Conservation (phyloP, 2,329 filamentous ascomycete genomes). For the Cryphonectria nitschkei region DNA sequence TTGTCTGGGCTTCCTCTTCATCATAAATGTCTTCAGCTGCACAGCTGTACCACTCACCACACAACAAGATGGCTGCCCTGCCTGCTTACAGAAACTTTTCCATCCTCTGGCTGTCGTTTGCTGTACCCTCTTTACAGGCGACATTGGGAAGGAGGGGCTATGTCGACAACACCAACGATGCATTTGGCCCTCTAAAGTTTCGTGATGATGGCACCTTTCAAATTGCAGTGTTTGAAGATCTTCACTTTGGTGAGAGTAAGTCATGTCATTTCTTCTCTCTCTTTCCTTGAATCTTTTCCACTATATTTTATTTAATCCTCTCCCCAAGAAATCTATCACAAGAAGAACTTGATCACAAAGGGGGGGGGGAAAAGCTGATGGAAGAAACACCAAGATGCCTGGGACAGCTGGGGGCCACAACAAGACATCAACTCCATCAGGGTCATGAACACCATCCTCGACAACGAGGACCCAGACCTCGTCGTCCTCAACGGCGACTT, state of each 20-base stretch:
- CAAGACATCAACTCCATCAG: constrained; percentile 42
- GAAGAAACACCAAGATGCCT: constrained; percentile 42
- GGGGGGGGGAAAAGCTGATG: background rate
- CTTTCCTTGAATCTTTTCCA: background rate
- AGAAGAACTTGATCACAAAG: background rate
- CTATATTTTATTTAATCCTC: background rate
- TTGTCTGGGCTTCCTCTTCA: background rate
- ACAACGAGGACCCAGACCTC: constrained; percentile 45
- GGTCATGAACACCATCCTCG: constrained; percentile 42
- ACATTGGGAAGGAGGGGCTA: background rate
- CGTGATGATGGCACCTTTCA: constrained; percentile 51
- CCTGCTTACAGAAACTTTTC: background rate
- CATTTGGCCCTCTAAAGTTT: constrained; percentile 38
- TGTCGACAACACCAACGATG: background rate
- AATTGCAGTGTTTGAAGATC: constrained; percentile 66
- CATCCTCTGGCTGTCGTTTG: background rate
- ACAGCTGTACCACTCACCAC: background rate
- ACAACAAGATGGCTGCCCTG: background rate
- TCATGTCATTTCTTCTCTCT: background rate
- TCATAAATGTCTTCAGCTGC: background rate
- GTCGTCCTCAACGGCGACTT: constrained; percentile 67
- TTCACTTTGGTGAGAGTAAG: constrained; percentile 72
- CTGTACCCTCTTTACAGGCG: background rate
- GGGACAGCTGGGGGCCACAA: constrained; percentile 42
- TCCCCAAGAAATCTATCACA: background rate